Evolutionary conservation across 345 rosid species (phyloP), one percentile per base, ranked within the genome.

Genomic region (Lepidium didymum): DNA sequence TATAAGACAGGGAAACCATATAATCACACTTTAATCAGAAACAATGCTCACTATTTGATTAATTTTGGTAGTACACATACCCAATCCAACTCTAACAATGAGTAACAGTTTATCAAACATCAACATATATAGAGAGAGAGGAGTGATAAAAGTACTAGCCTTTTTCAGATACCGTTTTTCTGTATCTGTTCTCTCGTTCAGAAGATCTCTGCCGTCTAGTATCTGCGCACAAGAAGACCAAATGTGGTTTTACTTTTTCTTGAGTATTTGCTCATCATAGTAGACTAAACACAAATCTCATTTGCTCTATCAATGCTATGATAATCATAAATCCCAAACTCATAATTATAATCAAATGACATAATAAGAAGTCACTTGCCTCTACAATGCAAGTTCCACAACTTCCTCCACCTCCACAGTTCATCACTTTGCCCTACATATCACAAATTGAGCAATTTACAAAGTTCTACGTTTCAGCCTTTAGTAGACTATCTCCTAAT

Each of bases 341-440:
- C 7, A 52, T 6, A 14, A 44, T 42, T 14, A 46, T 25, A 55
- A 51, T 10, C 42, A 45, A 18, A 36, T 36, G 42, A 27, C 1
- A 37, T 25, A 10, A 29, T 36, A 36, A 11, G 44, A 53, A 53
- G 50, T 41, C 11, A 38, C 49, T 62, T 77, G 89, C 96, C 91
- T 92, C 95, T 3, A 87, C 96, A 73, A 89, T 86, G 79, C 98
- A 89, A 73, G 96, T 89, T 68, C 98, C 96, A 64, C 98, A 92
- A 72, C 91, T 90, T 59, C 97, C 97, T 44, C 86, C 89, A 9
- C 98, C 98, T 38, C 98, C 97, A 76, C 96, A 93, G 67, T 90
- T 93, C 97, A 88, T 88, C 64, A 83, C 80, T 72, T 93, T 93
- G 6, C 97, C 97, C 98, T 93, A 74, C 14, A 31, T 50, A 64